These are phyloP conservation scores for Alnus rubra DNA, from an alignment of 306 rosid genomes.

Conservation along the genomic window DNA sequence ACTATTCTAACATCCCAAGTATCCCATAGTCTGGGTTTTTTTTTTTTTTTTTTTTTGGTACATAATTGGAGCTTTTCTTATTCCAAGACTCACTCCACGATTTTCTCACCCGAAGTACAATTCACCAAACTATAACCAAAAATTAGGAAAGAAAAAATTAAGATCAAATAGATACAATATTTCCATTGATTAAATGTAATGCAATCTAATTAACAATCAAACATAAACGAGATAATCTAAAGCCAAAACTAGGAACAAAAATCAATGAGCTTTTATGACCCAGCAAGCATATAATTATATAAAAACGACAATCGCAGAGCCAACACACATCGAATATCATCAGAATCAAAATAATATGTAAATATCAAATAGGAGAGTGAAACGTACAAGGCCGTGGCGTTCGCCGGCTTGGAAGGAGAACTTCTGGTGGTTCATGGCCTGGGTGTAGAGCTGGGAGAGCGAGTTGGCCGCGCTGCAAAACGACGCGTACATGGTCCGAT, in stretches of 20 bases:
- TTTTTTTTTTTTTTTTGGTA: too few relatives aligned
- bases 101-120: not conserved
- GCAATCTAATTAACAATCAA: not conserved
- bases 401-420: conserved; percentile 58
- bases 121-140: not conserved
- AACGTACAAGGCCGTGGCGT: conserved; percentile 51
- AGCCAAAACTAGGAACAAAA: not conserved
- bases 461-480: conserved; percentile 54
- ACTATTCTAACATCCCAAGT: not conserved
- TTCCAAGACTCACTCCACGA: not conserved
- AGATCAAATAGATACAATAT: not conserved
- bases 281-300: too few relatives aligned
- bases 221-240: not conserved
- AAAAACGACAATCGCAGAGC: not conserved
- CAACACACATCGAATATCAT: not conserved
- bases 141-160: not conserved
- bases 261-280: not conserved
- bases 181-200: not conserved
- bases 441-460: conserved; percentile 51
- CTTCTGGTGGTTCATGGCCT: conserved; percentile 52
- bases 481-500: conserved; percentile 54
- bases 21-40: not conserved
- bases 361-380: not conserved
- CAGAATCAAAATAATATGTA: not conserved
- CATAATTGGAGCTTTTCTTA: not conserved